phyloP scores from a whole-genome alignment of 495 filamentous ascomycete species.

The Pseudotulostoma volvatum region DNA sequence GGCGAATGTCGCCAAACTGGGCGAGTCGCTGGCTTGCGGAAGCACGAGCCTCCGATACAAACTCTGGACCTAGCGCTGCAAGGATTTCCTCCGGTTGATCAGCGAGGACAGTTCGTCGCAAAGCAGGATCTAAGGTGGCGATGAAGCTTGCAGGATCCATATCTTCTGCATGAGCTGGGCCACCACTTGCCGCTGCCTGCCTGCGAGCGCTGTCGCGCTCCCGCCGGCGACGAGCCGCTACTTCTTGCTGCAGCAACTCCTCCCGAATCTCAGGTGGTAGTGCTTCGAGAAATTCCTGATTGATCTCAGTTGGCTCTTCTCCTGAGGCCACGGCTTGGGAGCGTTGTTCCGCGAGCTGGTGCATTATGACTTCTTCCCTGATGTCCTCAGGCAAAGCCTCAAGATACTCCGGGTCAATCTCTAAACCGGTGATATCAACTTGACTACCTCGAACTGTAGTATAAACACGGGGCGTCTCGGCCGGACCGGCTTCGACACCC shows the following conservation, averaged over 20 bases:
- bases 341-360: conserved; percentile 67
- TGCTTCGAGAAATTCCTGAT: conserved; percentile 86
- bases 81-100: conserved; percentile 85
- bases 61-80: conserved; percentile 66
- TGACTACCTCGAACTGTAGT: conserved; percentile 71
- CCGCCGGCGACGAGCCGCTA: conserved; percentile 71
- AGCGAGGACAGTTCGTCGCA: conserved; percentile 73
- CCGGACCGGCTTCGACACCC: conserved; percentile 25
- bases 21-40: conserved; percentile 43
- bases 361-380: conserved; percentile 85
- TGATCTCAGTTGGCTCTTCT: conserved; percentile 73
- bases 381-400: conserved; percentile 89
- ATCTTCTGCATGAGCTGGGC: conserved; percentile 50
- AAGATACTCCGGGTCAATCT: conserved; percentile 86
- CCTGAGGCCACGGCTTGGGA: conserved; percentile 64
- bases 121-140: conserved; percentile 68
- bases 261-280: conserved; percentile 77
- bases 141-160: conserved; percentile 91
- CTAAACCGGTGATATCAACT: conserved; percentile 81
- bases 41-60: conserved; percentile 72
- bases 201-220: conserved; percentile 64
- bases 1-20: conserved; percentile 40
- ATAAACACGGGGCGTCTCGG: conserved; percentile 44
- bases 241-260: conserved; percentile 80
- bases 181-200: conserved; percentile 36